Conservation (phyloP, 805 yeast genomes). For the Cephaloascus fragrans region DNA sequence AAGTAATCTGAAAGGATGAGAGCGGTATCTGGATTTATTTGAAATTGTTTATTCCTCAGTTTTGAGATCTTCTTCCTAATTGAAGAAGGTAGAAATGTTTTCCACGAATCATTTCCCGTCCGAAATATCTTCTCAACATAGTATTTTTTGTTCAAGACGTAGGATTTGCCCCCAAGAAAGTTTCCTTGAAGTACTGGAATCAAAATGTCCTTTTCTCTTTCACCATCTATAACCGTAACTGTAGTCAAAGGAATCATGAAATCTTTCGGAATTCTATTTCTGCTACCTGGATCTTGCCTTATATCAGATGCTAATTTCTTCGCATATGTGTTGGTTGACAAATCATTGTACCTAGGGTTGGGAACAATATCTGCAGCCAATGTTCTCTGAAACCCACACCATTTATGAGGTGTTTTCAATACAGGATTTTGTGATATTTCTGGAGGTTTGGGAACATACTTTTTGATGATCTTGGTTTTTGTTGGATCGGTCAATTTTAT, state of each 20-base stretch:
- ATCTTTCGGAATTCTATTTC: slow-evolving; percentile 27
- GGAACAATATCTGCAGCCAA: slow-evolving; percentile 11
- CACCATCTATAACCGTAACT: no score
- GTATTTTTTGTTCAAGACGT: not conserved
- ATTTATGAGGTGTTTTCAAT: slow-evolving; percentile 4
- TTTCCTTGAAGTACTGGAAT: not conserved
- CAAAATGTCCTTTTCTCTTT: not conserved
- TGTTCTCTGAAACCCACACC: slow-evolving; percentile 14
- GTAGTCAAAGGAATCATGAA: slow-evolving; percentile 21
- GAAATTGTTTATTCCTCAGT: no score
- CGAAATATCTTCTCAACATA: no score
- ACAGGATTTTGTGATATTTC: slow-evolving; percentile 10
- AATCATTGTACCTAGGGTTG: slow-evolving; percentile 2
- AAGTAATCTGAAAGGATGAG: no score
- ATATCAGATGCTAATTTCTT: slow-evolving; percentile 29
- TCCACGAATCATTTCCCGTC: no score
- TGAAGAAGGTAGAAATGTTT: no score
- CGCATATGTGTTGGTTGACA: slow-evolving; percentile 26
- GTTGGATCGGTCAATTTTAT: no score
- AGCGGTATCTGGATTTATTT: no score
- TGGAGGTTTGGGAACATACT: slow-evolving; percentile 13
- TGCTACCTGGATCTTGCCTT: slow-evolving; percentile 25
- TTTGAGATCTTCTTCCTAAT: no score
- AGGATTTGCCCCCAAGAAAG: not conserved
- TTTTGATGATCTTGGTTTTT: no score